Percentiles rank a stretch among this genome's conserved stretches.
These are phyloP conservation scores for Tuber microsphaerosporum DNA, from an alignment of 495 filamentous ascomycete genomes.

Conservation along the genomic window DNA sequence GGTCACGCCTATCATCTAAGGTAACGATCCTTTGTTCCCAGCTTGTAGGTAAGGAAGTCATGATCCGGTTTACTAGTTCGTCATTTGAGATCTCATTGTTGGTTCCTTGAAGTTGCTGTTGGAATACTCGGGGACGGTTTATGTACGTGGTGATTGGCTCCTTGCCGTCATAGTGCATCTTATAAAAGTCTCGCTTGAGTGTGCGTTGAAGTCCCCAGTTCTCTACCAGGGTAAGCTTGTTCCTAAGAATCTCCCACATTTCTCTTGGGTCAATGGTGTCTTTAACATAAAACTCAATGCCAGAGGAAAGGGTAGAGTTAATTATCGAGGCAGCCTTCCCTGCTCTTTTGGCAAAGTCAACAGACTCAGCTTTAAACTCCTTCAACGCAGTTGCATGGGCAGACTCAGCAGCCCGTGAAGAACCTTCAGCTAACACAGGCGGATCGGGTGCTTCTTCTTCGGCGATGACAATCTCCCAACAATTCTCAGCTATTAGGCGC, in stretches of 20 bases:
- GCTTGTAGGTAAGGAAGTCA: background rate
- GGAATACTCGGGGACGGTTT: background rate
- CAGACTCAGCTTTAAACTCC: background rate
- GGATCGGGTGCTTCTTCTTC: background rate
- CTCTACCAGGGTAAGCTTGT: background rate
- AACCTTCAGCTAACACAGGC: background rate
- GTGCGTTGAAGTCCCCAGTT: background rate
- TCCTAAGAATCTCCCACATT: background rate
- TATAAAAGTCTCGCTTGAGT: background rate
- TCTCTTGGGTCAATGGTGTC: background rate
- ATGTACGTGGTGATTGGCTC: background rate
- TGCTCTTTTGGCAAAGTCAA: background rate
- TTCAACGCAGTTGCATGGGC: background rate
- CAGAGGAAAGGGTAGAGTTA: background rate
- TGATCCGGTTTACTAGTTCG: background rate
- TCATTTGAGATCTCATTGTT: background rate
- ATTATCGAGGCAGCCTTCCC: background rate
- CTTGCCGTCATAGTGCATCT: background rate
- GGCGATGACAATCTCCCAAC: background rate
- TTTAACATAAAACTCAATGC: background rate
- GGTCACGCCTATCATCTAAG: background rate
- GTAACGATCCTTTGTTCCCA: background rate
- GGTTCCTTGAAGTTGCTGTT: too few species aligned
- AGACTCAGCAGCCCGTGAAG: background rate
- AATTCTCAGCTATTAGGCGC: background rate